Evolutionary conservation across 257 asterid species (phyloP).

Genomic region (Solanum megistacrolobum): DNA sequence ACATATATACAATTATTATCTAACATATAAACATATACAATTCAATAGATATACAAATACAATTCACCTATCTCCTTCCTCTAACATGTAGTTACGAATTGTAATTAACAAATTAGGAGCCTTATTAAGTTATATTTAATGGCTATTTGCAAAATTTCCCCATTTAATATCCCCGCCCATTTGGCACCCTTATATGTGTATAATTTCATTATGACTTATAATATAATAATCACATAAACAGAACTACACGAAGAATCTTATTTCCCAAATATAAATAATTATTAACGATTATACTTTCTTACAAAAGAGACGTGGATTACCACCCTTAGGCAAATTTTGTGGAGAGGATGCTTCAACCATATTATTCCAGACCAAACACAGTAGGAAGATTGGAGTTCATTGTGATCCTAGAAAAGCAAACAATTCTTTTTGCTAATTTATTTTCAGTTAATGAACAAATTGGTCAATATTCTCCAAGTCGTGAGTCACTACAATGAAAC

Average conservation of each 20-base stretch:
- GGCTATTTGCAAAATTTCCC: too few relatives aligned
- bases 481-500: neutral
- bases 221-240: too few relatives aligned
- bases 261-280: neutral
- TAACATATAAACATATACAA: too few relatives aligned
- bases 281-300: neutral
- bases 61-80: too few relatives aligned
- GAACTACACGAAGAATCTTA: neutral
- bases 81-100: too few relatives aligned
- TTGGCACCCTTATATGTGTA: too few relatives aligned
- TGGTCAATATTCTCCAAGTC: neutral
- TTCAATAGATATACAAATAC: too few relatives aligned
- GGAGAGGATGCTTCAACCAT: neutral
- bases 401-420: neutral
- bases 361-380: neutral
- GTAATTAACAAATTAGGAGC: too few relatives aligned
- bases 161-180: too few relatives aligned
- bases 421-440: neutral
- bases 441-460: neutral
- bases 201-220: too few relatives aligned
- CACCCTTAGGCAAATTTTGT: neutral
- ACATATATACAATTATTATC: too few relatives aligned
- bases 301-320: neutral
- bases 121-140: too few relatives aligned
- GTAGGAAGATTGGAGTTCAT: neutral